Evolutionary conservation across 306 rosid species (phyloP).

Genomic region (Myrica gale): DNA sequence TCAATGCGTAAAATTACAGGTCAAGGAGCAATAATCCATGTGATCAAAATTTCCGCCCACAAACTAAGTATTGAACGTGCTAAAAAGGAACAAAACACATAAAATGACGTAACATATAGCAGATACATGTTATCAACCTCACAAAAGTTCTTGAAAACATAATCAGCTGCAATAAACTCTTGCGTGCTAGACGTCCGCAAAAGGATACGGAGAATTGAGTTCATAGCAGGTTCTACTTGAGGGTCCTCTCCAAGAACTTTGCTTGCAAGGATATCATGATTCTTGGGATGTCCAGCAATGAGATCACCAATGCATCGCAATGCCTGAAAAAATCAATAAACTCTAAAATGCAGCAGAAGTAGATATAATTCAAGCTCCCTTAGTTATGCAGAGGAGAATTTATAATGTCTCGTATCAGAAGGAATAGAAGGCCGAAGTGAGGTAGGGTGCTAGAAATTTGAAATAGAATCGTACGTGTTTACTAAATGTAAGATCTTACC

Average conservation of each 20-base stretch:
- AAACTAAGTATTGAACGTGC: conserved; percentile 12
- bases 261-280: conserved; percentile 70
- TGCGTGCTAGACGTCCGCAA: conserved; percentile 81
- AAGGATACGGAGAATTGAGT: conserved; percentile 76
- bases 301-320: conserved; percentile 75
- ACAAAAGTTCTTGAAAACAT: conserved; percentile 79
- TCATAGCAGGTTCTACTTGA: conserved; percentile 77
- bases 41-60: conserved; percentile 9
- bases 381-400: neutral
- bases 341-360: conserved; percentile 7
- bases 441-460: neutral
- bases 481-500: conserved; percentile 44
- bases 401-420: neutral
- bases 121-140: conserved; percentile 57
- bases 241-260: conserved; percentile 83
- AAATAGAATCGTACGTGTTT: neutral
- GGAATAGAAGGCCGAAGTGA: too few species aligned
- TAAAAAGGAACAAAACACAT: conserved; percentile 8
- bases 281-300: conserved; percentile 75
- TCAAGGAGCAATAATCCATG: conserved; percentile 19
- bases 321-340: conserved; percentile 51
- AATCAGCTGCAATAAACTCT: conserved; percentile 88
- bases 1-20: conserved; percentile 12
- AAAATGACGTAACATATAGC: neutral
- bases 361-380: conserved; percentile 11